phyloP scores from a whole-genome alignment of 768 basidiomycete species.

The Lactarius vividus region DNA sequence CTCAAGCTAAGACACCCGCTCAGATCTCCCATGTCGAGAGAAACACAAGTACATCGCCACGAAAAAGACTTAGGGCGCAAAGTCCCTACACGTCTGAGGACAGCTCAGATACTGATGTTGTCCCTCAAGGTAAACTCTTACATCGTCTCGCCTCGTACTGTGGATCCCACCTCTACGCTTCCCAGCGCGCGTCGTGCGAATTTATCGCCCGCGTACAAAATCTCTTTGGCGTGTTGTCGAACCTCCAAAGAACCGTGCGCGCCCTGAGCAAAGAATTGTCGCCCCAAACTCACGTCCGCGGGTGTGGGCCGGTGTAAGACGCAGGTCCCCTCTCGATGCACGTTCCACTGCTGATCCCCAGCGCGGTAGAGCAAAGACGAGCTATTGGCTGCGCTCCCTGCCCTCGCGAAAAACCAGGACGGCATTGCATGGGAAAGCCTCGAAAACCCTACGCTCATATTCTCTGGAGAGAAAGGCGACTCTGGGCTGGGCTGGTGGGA shows the following conservation, averaged over 20 bases:
- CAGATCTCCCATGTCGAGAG: not conserved
- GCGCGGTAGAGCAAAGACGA: constrained; percentile 14
- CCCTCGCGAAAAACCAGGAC: constrained; percentile 8
- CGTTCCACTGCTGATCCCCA: not conserved
- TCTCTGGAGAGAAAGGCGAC: constrained; percentile 7
- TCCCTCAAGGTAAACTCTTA: not conserved
- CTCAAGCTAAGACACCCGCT: not conserved
- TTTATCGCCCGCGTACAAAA: not conserved
- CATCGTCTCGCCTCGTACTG: not conserved
- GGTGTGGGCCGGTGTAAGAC: constrained; percentile 22
- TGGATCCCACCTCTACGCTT: no score
- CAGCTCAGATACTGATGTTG: not conserved
- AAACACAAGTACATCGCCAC: not conserved
- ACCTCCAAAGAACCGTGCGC: not conserved
- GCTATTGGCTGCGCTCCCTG: constrained; percentile 17
- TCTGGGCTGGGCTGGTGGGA: constrained; percentile 20
- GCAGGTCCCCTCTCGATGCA: not conserved
- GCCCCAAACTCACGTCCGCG: constrained; percentile 6
- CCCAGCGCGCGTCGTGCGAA: not conserved
- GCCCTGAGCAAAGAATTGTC: not conserved
- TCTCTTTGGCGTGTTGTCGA: constrained; percentile 15
- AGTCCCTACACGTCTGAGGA: not conserved
- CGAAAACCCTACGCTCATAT: constrained; percentile 11
- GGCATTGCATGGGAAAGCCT: constrained; percentile 12
- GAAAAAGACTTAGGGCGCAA: not conserved